Percentiles rank a stretch among this genome's conserved stretches.
Conservation (phyloP, 31 red algal species). For the Asparagopsis taxiformis region DNA sequence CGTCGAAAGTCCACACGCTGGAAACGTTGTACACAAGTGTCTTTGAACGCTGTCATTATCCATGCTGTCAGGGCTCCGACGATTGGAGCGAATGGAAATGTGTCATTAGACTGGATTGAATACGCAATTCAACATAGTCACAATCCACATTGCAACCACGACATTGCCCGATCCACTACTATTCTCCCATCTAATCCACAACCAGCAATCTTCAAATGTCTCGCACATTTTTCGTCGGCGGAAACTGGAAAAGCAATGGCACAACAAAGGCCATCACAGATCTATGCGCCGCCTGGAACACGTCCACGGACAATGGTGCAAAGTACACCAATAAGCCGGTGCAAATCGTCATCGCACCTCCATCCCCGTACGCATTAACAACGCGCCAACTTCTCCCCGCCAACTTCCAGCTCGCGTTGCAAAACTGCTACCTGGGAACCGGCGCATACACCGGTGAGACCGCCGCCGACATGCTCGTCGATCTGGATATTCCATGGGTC, state of each 20-base stretch:
- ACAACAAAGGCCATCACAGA: constrained; percentile 60
- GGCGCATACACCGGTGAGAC: constrained; percentile 96
- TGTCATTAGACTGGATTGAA: too few species aligned
- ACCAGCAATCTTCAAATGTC: constrained; percentile 28
- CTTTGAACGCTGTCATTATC: too few species aligned
- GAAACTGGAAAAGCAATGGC: constrained; percentile 99
- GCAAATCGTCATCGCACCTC: constrained; percentile 90
- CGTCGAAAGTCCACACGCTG: too few species aligned
- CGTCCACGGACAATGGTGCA: constrained; percentile 59
- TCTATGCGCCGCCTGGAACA: constrained; percentile 68
- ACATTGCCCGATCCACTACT: too few species aligned
- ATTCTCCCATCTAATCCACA: too few species aligned
- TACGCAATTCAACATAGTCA: too few species aligned
- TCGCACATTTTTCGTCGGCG: constrained; percentile 94
- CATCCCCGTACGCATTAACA: constrained; percentile 67
- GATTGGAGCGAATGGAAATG: too few species aligned
- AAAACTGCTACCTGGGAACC: constrained; percentile 80
- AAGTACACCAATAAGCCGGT: constrained; percentile 64
- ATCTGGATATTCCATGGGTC: constrained; percentile 73
- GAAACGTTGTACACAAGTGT: too few species aligned
- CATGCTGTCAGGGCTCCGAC: too few species aligned
- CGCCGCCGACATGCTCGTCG: constrained; percentile 92
- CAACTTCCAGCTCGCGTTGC: constrained; percentile 77
- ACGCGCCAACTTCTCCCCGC: constrained; percentile 53
- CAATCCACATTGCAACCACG: too few species aligned